Conservation (phyloP, 257 asterid species). For the Solanum pimpinellifolium region DNA sequence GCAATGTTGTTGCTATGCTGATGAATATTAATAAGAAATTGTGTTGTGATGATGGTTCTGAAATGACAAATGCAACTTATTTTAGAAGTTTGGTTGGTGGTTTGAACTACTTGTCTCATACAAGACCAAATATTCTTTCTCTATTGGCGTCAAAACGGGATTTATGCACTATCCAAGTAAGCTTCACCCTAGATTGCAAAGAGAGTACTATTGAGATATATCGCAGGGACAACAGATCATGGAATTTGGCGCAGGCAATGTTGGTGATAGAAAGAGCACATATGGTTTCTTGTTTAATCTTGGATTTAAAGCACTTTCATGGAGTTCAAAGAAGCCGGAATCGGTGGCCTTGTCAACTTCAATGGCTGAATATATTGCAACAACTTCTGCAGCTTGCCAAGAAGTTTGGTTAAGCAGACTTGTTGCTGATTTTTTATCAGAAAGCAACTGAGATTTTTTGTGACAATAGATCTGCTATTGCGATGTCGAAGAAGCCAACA, state of each 20-base stretch:
- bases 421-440: background rate
- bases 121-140: background rate
- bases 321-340: background rate
- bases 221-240: background rate
- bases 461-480: too few relatives aligned
- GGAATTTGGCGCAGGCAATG: background rate
- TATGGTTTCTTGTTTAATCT: too few relatives aligned
- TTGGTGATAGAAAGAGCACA: background rate
- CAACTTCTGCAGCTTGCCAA: background rate
- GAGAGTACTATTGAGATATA: background rate
- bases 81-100: background rate
- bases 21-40: background rate
- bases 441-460: background rate
- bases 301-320: too few relatives aligned
- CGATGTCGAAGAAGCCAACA: too few relatives aligned
- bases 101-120: background rate
- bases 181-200: background rate
- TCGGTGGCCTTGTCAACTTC: background rate
- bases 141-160: background rate
- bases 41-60: background rate
- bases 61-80: background rate
- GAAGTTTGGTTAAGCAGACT: background rate
- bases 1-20: background rate
- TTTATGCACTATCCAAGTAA: background rate
- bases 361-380: background rate